A percentile compares a stretch with the other conserved stretches of the same genome.
Evolutionary conservation across 1,139 yeast genomes (phyloP).

Genomic region (Blastobotrys proliferans): DNA sequence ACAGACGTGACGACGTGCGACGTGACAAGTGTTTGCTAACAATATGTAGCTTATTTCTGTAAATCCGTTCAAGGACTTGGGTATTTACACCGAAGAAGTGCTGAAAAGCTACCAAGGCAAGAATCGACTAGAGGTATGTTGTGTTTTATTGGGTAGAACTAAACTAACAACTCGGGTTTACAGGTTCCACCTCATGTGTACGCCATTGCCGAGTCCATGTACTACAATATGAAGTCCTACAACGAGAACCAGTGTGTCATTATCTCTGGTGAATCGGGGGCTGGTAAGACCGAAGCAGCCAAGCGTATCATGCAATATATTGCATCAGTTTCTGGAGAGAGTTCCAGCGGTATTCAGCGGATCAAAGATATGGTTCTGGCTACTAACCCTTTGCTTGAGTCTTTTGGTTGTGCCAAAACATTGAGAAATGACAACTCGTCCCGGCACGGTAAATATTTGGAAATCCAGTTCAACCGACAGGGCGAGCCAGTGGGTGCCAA

Average conservation of each 20-base stretch:
- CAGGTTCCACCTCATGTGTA: constrained; percentile 93
- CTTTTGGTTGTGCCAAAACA: constrained; percentile 98
- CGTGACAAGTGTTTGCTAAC: background rate
- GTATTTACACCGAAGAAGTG: constrained; percentile 81
- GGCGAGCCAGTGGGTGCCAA: constrained; percentile 94
- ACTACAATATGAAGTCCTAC: constrained; percentile 89
- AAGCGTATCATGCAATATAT: constrained; percentile 98
- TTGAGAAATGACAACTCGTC: constrained; percentile 94
- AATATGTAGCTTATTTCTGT: constrained; percentile 65
- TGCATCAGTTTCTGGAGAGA: constrained; percentile 72
- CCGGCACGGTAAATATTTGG: constrained; percentile 95
- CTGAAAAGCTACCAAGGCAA: constrained; percentile 80
- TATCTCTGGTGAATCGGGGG: constrained; percentile 98
- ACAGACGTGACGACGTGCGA: background rate
- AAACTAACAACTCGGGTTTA: constrained; percentile 1
- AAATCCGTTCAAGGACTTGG: constrained; percentile 93
- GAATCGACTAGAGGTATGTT: constrained; percentile 72
- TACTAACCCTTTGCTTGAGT: constrained; percentile 91
- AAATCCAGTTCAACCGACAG: constrained; percentile 75
- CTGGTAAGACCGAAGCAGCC: constrained; percentile 99
- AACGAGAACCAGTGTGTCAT: constrained; percentile 96
- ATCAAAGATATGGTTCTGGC: constrained; percentile 98
- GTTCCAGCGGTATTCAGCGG: constrained; percentile 62
- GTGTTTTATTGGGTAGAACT: background rate
- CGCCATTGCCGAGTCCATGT: constrained; percentile 97